phyloP scores from a whole-genome alignment of 139 green algal species.

The Chlamydomonas incerta region DNA sequence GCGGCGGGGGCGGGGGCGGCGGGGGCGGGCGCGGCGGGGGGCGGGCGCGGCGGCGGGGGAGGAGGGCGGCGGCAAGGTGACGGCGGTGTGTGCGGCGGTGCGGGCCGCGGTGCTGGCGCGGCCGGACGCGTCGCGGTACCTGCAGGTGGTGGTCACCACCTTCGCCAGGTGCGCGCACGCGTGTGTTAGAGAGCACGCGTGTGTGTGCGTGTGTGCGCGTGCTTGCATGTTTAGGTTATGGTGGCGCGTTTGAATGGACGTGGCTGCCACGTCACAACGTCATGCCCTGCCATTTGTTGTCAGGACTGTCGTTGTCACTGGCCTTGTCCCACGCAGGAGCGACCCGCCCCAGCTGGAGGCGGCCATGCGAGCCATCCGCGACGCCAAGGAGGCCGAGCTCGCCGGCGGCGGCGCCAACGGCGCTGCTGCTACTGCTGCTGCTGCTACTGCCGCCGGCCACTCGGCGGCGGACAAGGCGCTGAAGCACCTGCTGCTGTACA shows the following conservation, averaged over 20 bases:
- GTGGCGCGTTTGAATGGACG: too few relatives aligned
- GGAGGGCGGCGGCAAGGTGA: constrained; percentile 57
- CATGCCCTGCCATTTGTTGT: too few relatives aligned
- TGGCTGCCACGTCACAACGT: too few relatives aligned
- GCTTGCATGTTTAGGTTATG: too few relatives aligned
- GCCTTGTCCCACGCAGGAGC: constrained; percentile 48
- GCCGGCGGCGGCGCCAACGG: not conserved
- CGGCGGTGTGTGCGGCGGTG: constrained; percentile 61
- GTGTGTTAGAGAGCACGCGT: not conserved
- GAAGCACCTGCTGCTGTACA: constrained; percentile 88
- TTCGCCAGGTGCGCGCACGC: constrained; percentile 47
- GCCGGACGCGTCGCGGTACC: constrained; percentile 40
- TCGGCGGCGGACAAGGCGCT: constrained; percentile 74
- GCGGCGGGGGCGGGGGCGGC: too few relatives aligned
- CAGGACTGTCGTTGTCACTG: too few relatives aligned
- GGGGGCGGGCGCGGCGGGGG: not conserved
- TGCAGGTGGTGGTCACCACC: constrained; percentile 74
- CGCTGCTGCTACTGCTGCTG: not conserved
- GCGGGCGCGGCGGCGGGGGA: not conserved
- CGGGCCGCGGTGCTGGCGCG: constrained; percentile 48
- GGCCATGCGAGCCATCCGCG: constrained; percentile 78
- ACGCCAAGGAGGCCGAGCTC: constrained; percentile 73
- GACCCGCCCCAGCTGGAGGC: constrained; percentile 75
- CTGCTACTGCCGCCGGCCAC: not conserved
- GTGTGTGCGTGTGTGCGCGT: not conserved